Conservation (phyloP, 2,329 filamentous ascomycete genomes). For the Cyphellophora europaea region DNA sequence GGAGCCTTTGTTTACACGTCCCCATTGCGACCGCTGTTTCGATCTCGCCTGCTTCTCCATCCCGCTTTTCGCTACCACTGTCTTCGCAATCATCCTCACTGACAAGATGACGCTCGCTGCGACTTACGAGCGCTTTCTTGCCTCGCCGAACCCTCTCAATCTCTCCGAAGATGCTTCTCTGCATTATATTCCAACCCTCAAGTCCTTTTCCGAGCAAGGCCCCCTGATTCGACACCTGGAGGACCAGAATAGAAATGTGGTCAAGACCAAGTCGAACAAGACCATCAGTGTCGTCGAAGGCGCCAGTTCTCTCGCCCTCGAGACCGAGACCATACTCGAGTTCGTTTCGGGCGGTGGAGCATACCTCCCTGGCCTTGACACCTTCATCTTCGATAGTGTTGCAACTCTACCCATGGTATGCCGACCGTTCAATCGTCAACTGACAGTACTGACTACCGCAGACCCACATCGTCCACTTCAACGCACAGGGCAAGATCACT, state of each 20-base stretch:
- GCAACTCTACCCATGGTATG: slow-evolving; percentile 74
- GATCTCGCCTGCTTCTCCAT: too few species aligned
- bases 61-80: too few species aligned
- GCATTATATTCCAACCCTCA: slow-evolving; percentile 86
- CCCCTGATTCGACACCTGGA: slow-evolving; percentile 77
- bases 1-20: not conserved
- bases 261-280: slow-evolving; percentile 76
- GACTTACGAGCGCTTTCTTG: slow-evolving; percentile 64
- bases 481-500: slow-evolving; percentile 64
- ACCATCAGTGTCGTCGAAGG: slow-evolving; percentile 67
- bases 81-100: too few species aligned
- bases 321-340: slow-evolving; percentile 74
- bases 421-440: slow-evolving; percentile 16
- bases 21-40: too few species aligned
- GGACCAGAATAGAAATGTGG: slow-evolving; percentile 54
- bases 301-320: slow-evolving; percentile 58
- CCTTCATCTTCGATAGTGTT: slow-evolving; percentile 76
- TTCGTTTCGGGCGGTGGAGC: slow-evolving; percentile 73
- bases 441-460: slow-evolving; percentile 27
- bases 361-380: slow-evolving; percentile 83
- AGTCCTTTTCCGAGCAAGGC: slow-evolving; percentile 58
- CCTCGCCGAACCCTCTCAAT: slow-evolving; percentile 53
- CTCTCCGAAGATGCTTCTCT: slow-evolving; percentile 59
- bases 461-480: slow-evolving; percentile 84
- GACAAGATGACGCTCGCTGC: slow-evolving; percentile 37